phyloP scores from a whole-genome alignment of 1,139 yeast genomes.

The Meyerozyma athensensis region DNA sequence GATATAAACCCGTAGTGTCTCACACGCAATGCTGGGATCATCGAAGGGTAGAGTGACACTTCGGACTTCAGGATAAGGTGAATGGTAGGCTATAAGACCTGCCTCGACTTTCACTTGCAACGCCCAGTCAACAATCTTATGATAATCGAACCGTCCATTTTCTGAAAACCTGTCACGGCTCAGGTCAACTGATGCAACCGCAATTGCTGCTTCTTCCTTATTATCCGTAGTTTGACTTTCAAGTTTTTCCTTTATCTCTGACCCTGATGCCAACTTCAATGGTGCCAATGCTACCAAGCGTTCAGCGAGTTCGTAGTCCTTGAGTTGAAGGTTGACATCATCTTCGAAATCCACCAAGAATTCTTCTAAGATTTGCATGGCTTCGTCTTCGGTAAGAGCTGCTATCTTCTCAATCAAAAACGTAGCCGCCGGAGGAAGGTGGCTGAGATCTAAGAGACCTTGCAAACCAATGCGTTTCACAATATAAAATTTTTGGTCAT shows the following conservation, averaged over 20 bases:
- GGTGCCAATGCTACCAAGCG: neutral
- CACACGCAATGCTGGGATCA: slow-evolving; percentile 13
- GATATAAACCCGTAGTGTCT: slow-evolving; percentile 17
- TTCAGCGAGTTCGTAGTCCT: slow-evolving; percentile 21
- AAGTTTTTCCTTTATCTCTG: neutral
- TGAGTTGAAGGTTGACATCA: slow-evolving; percentile 47
- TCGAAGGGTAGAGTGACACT: slow-evolving; percentile 14
- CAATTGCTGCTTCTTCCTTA: no score
- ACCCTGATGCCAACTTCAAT: neutral
- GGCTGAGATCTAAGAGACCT: slow-evolving; percentile 22
- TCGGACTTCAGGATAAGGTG: slow-evolving; percentile 22
- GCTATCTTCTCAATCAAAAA: slow-evolving; percentile 29
- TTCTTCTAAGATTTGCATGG: slow-evolving; percentile 27
- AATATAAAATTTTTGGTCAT: slow-evolving; percentile 23
- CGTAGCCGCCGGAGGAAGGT: slow-evolving; percentile 23
- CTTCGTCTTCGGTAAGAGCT: slow-evolving; percentile 17
- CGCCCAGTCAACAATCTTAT: no score
- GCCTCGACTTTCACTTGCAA: neutral
- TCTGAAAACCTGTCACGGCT: no score
- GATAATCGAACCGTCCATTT: no score
- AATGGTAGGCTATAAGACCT: slow-evolving; percentile 7
- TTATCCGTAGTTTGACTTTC: no score
- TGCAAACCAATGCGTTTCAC: slow-evolving; percentile 25
- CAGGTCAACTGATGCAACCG: no score
- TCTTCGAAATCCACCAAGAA: slow-evolving; percentile 36